phyloP scores from a whole-genome alignment of 2,329 filamentous ascomycete genomes.

The Colletotrichum liriopes region DNA sequence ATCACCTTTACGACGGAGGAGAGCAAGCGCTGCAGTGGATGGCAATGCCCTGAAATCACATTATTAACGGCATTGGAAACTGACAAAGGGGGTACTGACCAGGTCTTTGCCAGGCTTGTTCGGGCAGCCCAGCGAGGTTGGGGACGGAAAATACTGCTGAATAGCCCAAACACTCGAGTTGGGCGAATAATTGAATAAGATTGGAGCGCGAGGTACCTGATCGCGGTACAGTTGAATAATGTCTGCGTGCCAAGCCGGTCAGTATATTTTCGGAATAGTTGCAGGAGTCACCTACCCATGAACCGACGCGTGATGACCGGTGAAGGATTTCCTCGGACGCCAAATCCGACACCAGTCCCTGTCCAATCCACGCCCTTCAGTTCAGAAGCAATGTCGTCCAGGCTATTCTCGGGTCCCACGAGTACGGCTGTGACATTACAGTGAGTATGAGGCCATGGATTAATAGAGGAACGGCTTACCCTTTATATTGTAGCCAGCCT shows the following conservation, averaged over 20 bases:
- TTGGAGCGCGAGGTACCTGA: constrained; percentile 24
- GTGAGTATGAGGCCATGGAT: not conserved
- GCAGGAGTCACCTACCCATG: not conserved
- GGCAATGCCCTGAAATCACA: constrained; percentile 17
- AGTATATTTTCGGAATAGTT: not conserved
- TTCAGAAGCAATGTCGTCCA: constrained; percentile 16
- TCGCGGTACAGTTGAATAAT: constrained; percentile 35
- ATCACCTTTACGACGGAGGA: not conserved
- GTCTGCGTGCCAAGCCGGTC: not conserved
- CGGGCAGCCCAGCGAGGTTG: constrained; percentile 11
- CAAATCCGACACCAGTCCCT: constrained; percentile 35
- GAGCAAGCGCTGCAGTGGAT: constrained; percentile 29
- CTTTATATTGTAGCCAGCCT: constrained; percentile 39
- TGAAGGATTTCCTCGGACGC: constrained; percentile 30
- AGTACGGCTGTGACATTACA: constrained; percentile 19
- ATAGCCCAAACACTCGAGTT: constrained; percentile 31
- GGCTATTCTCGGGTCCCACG: constrained; percentile 25
- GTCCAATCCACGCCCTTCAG: constrained; percentile 31
- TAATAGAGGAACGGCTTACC: not conserved
- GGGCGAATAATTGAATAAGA: constrained; percentile 39
- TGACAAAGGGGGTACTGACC: not conserved
- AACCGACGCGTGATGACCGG: constrained; percentile 32
- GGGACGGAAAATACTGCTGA: constrained; percentile 34
- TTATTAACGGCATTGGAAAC: not conserved
- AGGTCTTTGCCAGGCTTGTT: constrained; percentile 19